Evolutionary conservation across 371 early-diverging fungal genomes (phyloP).

Genomic region (Mortierella sp.): DNA sequence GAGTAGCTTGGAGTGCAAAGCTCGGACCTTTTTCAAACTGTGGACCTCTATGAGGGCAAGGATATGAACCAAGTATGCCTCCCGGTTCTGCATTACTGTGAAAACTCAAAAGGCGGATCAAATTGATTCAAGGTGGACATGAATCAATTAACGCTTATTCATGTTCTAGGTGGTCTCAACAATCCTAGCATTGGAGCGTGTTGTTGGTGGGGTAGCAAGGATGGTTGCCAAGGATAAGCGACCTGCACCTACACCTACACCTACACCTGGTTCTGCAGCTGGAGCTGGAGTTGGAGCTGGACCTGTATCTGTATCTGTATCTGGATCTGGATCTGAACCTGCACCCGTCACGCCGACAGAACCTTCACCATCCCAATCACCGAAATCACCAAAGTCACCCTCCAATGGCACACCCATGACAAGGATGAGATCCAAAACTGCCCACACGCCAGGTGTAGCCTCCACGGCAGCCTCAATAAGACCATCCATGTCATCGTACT

Average conservation of each 20-base stretch:
- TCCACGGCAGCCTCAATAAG: conserved; percentile 38
- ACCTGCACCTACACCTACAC: too few species aligned
- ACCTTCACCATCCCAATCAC: conserved; percentile 19
- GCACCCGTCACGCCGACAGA: too few species aligned
- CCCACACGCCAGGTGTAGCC: conserved; percentile 25
- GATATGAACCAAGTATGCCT: conserved; percentile 79
- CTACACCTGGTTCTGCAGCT: too few species aligned
- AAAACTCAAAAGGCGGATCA: neutral
- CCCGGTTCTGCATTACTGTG: neutral
- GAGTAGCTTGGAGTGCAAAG: conserved; percentile 75
- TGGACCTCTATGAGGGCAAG: conserved; percentile 91
- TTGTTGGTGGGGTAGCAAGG: conserved; percentile 43
- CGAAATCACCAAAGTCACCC: conserved; percentile 4
- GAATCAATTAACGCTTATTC: neutral
- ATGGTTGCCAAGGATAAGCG: conserved; percentile 24
- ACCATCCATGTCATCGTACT: conserved; percentile 35
- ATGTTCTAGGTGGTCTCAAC: conserved; percentile 58
- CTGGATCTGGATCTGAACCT: too few species aligned
- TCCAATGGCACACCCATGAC: conserved; percentile 11
- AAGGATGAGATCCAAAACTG: conserved; percentile 49
- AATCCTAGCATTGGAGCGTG: conserved; percentile 58
- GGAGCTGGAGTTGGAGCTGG: too few species aligned
- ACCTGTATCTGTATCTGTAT: too few species aligned
- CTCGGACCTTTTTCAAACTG: conserved; percentile 89
- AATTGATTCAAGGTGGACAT: neutral